Conservation (phyloP, 495 filamentous ascomycete genomes). For the Penicillium taxi region DNA sequence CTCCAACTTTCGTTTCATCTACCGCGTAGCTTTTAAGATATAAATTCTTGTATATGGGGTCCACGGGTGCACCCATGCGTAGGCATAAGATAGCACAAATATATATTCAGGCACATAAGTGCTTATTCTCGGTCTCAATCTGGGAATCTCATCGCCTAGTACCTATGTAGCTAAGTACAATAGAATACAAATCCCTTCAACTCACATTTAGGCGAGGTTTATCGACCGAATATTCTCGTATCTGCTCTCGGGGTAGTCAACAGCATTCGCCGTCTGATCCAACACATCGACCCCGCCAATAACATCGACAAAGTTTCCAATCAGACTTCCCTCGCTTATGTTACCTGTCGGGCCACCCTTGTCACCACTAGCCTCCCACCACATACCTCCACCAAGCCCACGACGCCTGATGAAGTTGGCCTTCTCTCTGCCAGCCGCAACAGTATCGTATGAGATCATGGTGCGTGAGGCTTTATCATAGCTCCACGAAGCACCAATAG, state of each 20-base stretch:
- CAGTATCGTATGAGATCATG: slow-evolving; percentile 73
- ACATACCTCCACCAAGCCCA: slow-evolving; percentile 78
- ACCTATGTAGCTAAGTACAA: no score
- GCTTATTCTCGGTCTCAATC: no score
- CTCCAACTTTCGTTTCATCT: slow-evolving; percentile 9
- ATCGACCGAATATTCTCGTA: slow-evolving; percentile 67
- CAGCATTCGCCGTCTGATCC: slow-evolving; percentile 56
- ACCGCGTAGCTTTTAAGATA: no score
- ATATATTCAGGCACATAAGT: no score
- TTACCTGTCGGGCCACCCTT: slow-evolving; percentile 38
- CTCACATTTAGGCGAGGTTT: slow-evolving; percentile 23
- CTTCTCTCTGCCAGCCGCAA: slow-evolving; percentile 53
- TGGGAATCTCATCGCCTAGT: no score
- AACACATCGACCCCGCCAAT: slow-evolving; percentile 43
- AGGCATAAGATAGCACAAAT: no score
- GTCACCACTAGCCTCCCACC: slow-evolving; percentile 89
- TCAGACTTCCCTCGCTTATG: slow-evolving; percentile 50
- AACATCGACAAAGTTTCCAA: slow-evolving; percentile 48
- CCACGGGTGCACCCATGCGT: no score
- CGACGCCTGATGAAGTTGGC: slow-evolving; percentile 54
- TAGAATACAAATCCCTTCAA: no score
- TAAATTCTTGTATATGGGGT: no score
- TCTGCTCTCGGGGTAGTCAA: slow-evolving; percentile 65
- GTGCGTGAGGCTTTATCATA: slow-evolving; percentile 53
- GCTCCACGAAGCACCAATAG: slow-evolving; percentile 56